phyloP scores from a whole-genome alignment of 768 basidiomycete species.

The Strobilomyces dryophilus region DNA sequence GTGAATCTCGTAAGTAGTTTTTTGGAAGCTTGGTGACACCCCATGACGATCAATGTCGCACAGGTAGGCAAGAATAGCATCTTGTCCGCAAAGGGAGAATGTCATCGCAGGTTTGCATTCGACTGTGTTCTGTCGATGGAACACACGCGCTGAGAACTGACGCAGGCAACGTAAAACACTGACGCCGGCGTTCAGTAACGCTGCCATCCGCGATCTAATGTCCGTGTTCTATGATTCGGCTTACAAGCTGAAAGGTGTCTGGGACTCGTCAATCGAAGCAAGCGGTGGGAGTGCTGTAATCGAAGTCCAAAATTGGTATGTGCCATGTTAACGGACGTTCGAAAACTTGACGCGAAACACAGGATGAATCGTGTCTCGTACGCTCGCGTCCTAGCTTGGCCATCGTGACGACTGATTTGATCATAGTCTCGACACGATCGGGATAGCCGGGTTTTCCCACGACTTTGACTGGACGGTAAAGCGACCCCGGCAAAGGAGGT shows the following conservation, averaged over 20 bases:
- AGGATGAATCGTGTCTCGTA: slow-evolving; percentile 37
- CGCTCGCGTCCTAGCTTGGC: slow-evolving; percentile 1
- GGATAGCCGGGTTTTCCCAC: slow-evolving; percentile 43
- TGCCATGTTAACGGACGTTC: no score
- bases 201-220: slow-evolving; percentile 35
- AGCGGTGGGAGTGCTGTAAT: slow-evolving; percentile 31
- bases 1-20: slow-evolving; percentile 22
- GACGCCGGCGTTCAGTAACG: slow-evolving; percentile 39
- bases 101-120: slow-evolving; percentile 35
- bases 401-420: neutral
- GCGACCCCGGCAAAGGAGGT: slow-evolving; percentile 19
- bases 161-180: slow-evolving; percentile 35
- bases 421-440: slow-evolving; percentile 40
- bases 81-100: slow-evolving; percentile 40
- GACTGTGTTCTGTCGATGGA: slow-evolving; percentile 12
- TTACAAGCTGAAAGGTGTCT: slow-evolving; percentile 34
- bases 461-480: slow-evolving; percentile 41
- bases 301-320: slow-evolving; percentile 47
- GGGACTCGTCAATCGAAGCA: slow-evolving; percentile 30
- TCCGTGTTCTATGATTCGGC: slow-evolving; percentile 39
- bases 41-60: neutral
- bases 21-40: neutral
- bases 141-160: slow-evolving; percentile 1
- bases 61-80: slow-evolving; percentile 35
- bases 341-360: neutral